Percentiles rank a stretch among this genome's conserved stretches.
phyloP scores from a whole-genome alignment of 2,329 filamentous ascomycete species.

The Cercospora sojina region DNA sequence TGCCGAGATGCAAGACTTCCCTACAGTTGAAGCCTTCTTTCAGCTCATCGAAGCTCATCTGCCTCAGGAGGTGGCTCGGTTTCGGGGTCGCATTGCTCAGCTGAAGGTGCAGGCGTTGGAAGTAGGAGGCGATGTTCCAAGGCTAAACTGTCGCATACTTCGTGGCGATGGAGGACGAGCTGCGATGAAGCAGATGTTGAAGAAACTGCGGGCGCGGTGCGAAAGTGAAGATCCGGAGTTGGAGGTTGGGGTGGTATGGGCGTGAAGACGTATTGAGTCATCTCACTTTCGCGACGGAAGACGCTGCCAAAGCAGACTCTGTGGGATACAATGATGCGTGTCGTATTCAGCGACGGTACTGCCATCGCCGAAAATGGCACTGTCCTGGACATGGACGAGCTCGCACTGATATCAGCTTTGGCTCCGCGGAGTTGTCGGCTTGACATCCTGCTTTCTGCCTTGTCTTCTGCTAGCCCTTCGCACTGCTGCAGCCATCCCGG shows the following conservation, averaged over 20 bases:
- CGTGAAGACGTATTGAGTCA: not conserved
- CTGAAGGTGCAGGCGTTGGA: not conserved
- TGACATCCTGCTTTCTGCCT: not conserved
- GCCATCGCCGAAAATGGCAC: not conserved
- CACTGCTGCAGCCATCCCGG: not conserved
- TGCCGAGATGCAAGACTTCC: slow-evolving; percentile 6
- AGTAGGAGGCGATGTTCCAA: not conserved
- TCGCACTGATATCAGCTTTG: not conserved
- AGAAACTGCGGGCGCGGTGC: slow-evolving; percentile 7
- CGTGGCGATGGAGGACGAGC: slow-evolving; percentile 6
- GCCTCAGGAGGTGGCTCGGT: not conserved
- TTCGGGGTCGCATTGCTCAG: slow-evolving; percentile 1
- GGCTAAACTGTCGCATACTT: slow-evolving; percentile 4
- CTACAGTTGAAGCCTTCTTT: slow-evolving; percentile 6
- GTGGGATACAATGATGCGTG: not conserved
- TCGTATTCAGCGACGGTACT: not conserved
- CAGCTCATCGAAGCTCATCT: slow-evolving; percentile 4
- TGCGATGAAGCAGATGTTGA: slow-evolving; percentile 9
- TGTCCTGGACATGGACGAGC: not conserved
- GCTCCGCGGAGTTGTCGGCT: not conserved
- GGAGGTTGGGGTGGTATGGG: slow-evolving; percentile 13
- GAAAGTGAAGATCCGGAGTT: slow-evolving; percentile 7
- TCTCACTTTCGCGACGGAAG: not conserved
- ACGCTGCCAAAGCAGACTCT: not conserved
- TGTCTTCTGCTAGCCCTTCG: not conserved